Conservation (phyloP, 75 land plant species). For the Cryptomeria japonica region DNA sequence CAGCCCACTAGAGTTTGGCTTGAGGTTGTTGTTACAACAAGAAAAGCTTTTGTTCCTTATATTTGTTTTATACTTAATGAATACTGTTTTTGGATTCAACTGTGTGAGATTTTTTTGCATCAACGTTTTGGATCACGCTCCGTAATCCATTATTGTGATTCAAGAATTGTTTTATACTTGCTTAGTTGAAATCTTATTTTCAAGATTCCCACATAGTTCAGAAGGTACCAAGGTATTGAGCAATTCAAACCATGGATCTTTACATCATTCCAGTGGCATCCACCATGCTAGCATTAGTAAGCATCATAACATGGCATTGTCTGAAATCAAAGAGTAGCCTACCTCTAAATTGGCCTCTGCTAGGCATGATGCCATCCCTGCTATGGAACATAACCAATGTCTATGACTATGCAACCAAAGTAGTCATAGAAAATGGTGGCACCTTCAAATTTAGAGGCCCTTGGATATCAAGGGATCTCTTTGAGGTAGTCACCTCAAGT, state of each 20-base stretch:
- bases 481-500: slow-evolving; percentile 58
- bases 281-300: background rate
- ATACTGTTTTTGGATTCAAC: no score
- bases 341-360: slow-evolving; percentile 62
- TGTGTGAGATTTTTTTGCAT: no score
- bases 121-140: no score
- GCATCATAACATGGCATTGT: background rate
- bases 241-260: slow-evolving; percentile 20
- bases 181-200: no score
- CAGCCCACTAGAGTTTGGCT: no score
- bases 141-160: no score
- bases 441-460: slow-evolving; percentile 79
- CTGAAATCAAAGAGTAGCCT: slow-evolving; percentile 18
- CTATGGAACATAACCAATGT: slow-evolving; percentile 42
- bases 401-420: slow-evolving; percentile 76
- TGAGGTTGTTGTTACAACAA: no score
- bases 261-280: background rate
- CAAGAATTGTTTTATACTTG: no score
- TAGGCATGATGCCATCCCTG: slow-evolving; percentile 84
- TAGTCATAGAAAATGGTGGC: slow-evolving; percentile 47
- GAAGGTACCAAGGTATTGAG: no score
- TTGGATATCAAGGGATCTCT: slow-evolving; percentile 30
- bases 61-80: no score
- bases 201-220: no score
- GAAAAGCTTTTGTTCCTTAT: no score